Evolutionary conservation across 176 grass and related monocot genomes (phyloP), one percentile per base, ranked within the genome.

Genomic region (Miscanthus lutarioriparius): DNA sequence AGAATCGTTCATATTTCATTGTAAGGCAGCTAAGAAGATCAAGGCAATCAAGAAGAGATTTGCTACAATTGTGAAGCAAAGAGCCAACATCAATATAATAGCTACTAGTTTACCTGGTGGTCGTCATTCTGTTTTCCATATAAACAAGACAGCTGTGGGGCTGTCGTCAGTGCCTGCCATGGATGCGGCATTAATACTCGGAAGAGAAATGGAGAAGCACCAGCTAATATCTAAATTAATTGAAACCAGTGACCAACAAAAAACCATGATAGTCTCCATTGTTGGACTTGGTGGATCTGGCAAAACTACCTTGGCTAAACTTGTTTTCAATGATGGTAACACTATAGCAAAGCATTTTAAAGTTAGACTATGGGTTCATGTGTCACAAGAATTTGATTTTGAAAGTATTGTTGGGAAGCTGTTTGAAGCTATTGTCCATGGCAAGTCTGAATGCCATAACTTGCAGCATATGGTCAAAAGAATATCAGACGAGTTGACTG

Each of bases 141-240:
- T 0, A 5, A 8, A 3, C 56, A 62, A 1, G 8, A 40, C 37
- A 38, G 16, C 5, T 1, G 44, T 20, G 28, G 19, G 78, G 7
- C 2, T 9, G 30, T 62, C 70, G 7, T 7, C 58, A 62, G 2
- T 62, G n/a, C 58, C 58, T 7, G 23, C 2, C 6, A 4, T 23
- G 28, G 56, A 53, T 33, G 67, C 22, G 49, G 74, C 44, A 25
- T 9, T 2, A 61, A 9, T 61, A 25, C 22, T 61, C 12, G 56
- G 56, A 77, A 89, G 87, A 11, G 82, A 85, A 3, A 0, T n/a
- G 35, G 69, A 63, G 6, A 89, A 48, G 73, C 0, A 25, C 2
- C 1, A 4, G 0, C 67, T 86, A 36, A 10, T 90, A 61, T 70
- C 28, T 32, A 17, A 16, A 7, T 17, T 86, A 4, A 5, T 73